Evolutionary conservation across 2,329 filamentous ascomycete species (phyloP), one percentile per base, ranked within the genome.

Genomic region (Monosporascus sp.): DNA sequence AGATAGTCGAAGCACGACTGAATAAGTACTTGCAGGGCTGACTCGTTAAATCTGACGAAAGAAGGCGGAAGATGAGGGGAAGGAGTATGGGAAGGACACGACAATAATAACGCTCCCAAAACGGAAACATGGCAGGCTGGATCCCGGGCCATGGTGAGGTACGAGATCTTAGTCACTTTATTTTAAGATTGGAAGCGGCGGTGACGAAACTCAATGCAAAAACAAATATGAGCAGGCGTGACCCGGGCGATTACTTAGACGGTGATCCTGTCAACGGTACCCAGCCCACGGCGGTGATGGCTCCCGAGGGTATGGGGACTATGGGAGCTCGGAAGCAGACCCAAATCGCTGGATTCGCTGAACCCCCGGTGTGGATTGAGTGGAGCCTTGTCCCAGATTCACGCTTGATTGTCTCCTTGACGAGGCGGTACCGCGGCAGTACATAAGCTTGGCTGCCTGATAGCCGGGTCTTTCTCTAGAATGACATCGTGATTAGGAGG

Each of bases 101-200:
- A 24, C 20, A 24, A 14, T 27, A 46, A 46, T 14, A 46, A 27
- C n/a, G 18, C 22, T 46, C 25, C 43, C 43, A 25, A 27, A 46
- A 46, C 14, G 20, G 43, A 46, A 46, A 18, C 43, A 27, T 22
- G 14, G 17, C 43, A 46, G 43, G 17, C 43, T 46, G 43, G 43
- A 14, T 46, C n/a, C 43, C 15, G 24, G 43, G 58, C 61, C 61
- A 63, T 64, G 63, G 60, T 56, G 63, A 61, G 53, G 54, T 57
- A 64, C 56, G 64, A 46, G 64, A 65, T 65, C 66, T 67, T 65
- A 68, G 43, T 46, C 43, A 57, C 59, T 65, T 35, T 56, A 63
- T 66, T 66, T 62, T 65, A 66, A 66, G 64, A 63, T 62, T 63
- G 49, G 61, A 65, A 66, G 60, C 61, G 60, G 65, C 65, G 65